These are phyloP conservation scores for Tricholoma saponaceum DNA, from an alignment of 768 basidiomycete genomes.

Conservation along the genomic window DNA sequence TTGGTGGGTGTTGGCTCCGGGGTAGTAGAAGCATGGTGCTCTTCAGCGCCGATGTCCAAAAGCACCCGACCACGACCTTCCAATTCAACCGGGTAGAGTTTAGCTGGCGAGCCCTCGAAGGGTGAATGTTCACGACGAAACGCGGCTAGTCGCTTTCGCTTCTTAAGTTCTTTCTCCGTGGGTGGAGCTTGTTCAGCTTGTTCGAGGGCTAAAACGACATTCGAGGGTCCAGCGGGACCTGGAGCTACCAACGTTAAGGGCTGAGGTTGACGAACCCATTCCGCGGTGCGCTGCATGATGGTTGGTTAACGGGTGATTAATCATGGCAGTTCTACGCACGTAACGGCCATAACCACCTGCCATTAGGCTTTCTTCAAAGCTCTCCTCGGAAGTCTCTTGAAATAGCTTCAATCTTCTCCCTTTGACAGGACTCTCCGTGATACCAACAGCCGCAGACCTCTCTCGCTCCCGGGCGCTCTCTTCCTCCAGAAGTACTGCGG, in stretches of 20 bases:
- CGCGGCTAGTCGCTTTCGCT: conserved; percentile 64
- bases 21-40: conserved; percentile 20
- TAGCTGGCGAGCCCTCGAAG: conserved; percentile 27
- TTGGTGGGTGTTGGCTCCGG: conserved; percentile 31
- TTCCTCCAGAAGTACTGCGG: conserved; percentile 30
- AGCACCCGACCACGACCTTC: conserved; percentile 70
- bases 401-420: conserved; percentile 72
- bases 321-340: conserved; percentile 35
- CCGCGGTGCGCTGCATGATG: conserved; percentile 45
- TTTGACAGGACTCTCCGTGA: conserved; percentile 67
- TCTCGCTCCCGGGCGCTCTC: conserved; percentile 26
- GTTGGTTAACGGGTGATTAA: conserved; percentile 4
- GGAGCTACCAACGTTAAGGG: conserved; percentile 39
- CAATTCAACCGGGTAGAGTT: conserved; percentile 59
- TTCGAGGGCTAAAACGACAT: conserved; percentile 38
- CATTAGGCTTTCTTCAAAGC: conserved; percentile 82
- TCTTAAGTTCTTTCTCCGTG: conserved; percentile 61
- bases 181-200: conserved; percentile 33
- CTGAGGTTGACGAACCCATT: conserved; percentile 58
- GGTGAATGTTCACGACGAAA: conserved; percentile 46
- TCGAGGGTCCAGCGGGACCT: conserved; percentile 37
- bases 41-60: conserved; percentile 49
- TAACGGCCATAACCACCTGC: conserved; percentile 78
- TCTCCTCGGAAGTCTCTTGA: conserved; percentile 80
- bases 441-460: conserved; percentile 41